Base-by-base conservation (phyloP, 371 early-diverging fungal species). In the Mortierella sp. region DNA sequence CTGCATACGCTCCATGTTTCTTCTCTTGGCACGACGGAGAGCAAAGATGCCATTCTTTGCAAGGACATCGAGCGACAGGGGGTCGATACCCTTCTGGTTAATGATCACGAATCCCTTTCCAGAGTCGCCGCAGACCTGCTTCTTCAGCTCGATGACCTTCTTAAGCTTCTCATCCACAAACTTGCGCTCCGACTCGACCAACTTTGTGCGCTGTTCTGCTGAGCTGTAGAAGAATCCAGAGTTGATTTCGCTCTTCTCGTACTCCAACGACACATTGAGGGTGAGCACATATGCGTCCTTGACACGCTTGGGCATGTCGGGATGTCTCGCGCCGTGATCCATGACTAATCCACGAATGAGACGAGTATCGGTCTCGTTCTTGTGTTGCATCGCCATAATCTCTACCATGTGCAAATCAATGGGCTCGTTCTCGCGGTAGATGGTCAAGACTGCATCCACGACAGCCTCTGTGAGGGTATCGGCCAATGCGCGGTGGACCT, bases 61-160 rank as follows among this genome's bases (percentile, higher is more conserved):
- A 79, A 99, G 87, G 25, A 99, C 89, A 84, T 99, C 99, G 66
- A 99, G 88, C 51, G 99, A 97, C 72, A 98, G 87, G 28, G 99
- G 99, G 81, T 99, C 99, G 73, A 99, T 99, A 64, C 99, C 99
- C 90, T 99, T 99, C 83, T 99, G 99, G 85, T 99, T 99, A 81
- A 99, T 92, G 53, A 99, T 88, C 46, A 99, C 94, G 82, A 99
- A 98, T 50, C 93, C 93, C 85, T 97, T 94, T 52, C 92, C 94
- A 16, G 86, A 82, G 59, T 82, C 81, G 25, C 87, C 89, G 87
- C 97, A 97, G 26, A 98, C 96, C 45, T 84, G 74, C 81, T 98
- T 96, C 86, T 98, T 99, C 81, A 99, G 92, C 53, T 98, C 99
- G 16, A 99, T 94, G 69, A 99, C 90, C 84, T 96, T 95, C 72